phyloP scores from a whole-genome alignment of 2,329 filamentous ascomycete species.

The Pyrenophora tritici-repentis region DNA sequence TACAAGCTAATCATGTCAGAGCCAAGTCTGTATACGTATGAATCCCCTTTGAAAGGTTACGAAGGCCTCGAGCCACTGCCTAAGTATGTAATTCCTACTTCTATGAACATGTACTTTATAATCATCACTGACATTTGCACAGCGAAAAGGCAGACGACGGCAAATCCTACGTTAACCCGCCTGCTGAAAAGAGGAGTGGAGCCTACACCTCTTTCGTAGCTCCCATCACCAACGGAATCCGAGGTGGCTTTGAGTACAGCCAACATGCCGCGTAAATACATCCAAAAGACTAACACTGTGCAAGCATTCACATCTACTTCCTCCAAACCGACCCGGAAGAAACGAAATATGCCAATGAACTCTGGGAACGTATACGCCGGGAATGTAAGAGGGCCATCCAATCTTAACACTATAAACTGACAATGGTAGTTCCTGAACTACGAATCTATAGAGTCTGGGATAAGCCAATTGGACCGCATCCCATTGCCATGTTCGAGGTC shows the following conservation, averaged over 20 bases:
- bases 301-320: constrained; percentile 78
- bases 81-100: constrained; percentile 35
- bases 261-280: neutral
- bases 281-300: neutral
- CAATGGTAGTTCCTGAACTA: constrained; percentile 74
- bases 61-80: constrained; percentile 61
- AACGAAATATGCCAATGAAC: constrained; percentile 67
- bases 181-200: constrained; percentile 63
- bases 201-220: constrained; percentile 72
- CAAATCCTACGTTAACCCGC: constrained; percentile 75
- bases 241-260: constrained; percentile 73
- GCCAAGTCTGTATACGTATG: constrained; percentile 54
- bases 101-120: neutral
- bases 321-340: constrained; percentile 66
- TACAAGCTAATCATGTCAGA: constrained; percentile 44
- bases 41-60: constrained; percentile 64
- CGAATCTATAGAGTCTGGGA: constrained; percentile 82
- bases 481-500: constrained; percentile 89
- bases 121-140: constrained; percentile 8
- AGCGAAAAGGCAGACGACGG: constrained; percentile 71
- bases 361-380: constrained; percentile 77
- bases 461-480: constrained; percentile 78
- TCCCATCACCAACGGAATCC: constrained; percentile 67
- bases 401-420: neutral
- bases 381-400: constrained; percentile 65